Base-by-base conservation (phyloP, 495 filamentous ascomycete genomes). In the Hyphodiscus hymeniophilus region DNA sequence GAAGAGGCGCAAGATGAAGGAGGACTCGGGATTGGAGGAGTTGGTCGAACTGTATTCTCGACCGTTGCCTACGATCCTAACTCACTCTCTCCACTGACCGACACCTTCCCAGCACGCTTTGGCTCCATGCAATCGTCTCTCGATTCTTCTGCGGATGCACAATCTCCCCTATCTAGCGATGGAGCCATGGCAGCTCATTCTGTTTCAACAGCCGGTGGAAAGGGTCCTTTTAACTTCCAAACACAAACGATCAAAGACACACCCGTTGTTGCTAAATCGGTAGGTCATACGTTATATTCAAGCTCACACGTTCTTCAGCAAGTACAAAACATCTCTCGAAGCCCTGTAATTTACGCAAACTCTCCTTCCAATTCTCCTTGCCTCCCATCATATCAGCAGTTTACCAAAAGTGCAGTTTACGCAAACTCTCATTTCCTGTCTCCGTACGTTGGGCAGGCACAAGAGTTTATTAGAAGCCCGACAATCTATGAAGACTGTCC, bases 171-270 rank as follows among this genome's bases (percentile, higher is more conserved):
- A 48, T 36, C 42, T 18, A 24, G 21, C 16, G 43, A 23, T 30
- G 61, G 55, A 22, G 58, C 38, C 3, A 33, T 36, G 15, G 51
- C 44, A 28, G 28, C 26, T 33, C 47, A 38, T 22, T 40, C 52
- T 13, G 45, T 54, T 63, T 46, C 52, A 61, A 45, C 60, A 66
- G 41, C 17, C 45, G 48, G 44, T 50, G 45, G 50, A 26, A 51
- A 21, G 48, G 67, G 73, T 59, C 91, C 89, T 3, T 98, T 98
- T 77, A 97, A 95, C 68, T 98, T 97, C 68, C 77, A 91, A 66
- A 84, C 92, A 12, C 83, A 85, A 55, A 71, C 84, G 17, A 83
- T 89, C 59, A 79, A 84, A 8, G 82, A 87, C 33, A 71, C 77
- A 7, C 84, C 89, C 7, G 81, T 86, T 12, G 36, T 55, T 40